Conservation (phyloP, 306 rosid genomes). For the Quercus parvula region DNA sequence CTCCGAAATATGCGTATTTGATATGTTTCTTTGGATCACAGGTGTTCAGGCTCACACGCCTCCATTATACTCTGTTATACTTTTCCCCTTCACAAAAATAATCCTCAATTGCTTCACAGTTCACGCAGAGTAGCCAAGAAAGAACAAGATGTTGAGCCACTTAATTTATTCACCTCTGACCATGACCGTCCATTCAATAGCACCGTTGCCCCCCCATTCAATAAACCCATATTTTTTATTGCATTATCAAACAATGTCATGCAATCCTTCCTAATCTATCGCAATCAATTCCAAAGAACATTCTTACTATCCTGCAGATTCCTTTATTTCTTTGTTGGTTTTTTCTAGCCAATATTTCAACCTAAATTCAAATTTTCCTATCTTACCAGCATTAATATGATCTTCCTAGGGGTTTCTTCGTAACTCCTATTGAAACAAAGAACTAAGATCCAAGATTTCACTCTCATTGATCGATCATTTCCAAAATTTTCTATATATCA, state of each 20-base stretch:
- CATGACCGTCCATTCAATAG: too few relatives aligned
- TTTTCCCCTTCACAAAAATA: too few relatives aligned
- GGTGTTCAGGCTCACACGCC: too few relatives aligned
- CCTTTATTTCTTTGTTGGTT: neutral
- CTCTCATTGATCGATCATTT: neutral
- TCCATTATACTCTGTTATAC: too few relatives aligned
- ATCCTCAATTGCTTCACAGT: too few relatives aligned
- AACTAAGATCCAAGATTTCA: neutral
- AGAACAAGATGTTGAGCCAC: too few relatives aligned
- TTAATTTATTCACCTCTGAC: too few relatives aligned
- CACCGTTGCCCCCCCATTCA: too few relatives aligned
- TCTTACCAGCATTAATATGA: neutral
- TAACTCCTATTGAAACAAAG: neutral
- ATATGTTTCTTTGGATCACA: too few relatives aligned
- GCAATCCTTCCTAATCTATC: neutral
- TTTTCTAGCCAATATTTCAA: neutral
- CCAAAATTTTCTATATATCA: neutral
- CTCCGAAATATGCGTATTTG: too few relatives aligned
- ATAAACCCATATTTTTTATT: neutral
- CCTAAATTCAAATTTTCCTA: neutral
- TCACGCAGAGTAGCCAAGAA: too few relatives aligned
- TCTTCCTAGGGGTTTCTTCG: neutral
- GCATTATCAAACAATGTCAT: neutral
- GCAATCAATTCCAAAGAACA: neutral
- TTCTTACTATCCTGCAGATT: neutral